Base-by-base conservation (phyloP, 805 yeast species). In the baker's yeast (Saccharomyces cerevisiae) region DNA sequence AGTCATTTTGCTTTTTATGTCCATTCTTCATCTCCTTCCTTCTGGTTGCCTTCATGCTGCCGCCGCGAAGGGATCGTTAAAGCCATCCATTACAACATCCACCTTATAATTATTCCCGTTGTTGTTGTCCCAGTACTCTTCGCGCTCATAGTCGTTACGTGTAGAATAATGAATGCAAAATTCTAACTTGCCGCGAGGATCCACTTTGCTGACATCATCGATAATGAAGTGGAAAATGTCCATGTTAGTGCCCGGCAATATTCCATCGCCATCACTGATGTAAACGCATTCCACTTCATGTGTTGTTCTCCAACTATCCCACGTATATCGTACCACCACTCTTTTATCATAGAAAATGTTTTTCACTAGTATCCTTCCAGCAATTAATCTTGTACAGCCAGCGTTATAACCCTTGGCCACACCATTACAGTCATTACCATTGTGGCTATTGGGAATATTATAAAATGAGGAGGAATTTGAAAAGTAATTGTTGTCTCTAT, bases 291-390 rank as follows among this genome's bases (percentile, higher is more conserved):
- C 68, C 6, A 66, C 65, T 46, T 68, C 71, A n/a, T 58, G 66
- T 8, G 53, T 80, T 0, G 95, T 83, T 46, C 73, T 73, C 98
- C 98, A 91, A 61, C 76, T 71, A 67, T 92, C 89, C 63, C 84
- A 75, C 0, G 96, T 82, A 70, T 89, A 91, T 53, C 91, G 76
- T 17, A 87, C 78, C 13, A 81, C 78, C 13, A 92, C 86, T 36
- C 72, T 65, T 69, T 91, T 91, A 46, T 81, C 78, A 69, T 76
- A 91, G 11, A 85, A 75, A 2, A 89, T 52, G 71, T 91, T 92
- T 63, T 81, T 80, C 28, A 87, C 97, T 2, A 94, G 87, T 47
- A 91, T 76, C 52, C 83, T 83, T 1, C 97, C 97, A 50, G 80
- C 67, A 14, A 91, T 71, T 53, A 73, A 55, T 47, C 57, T 50